Conservation (phyloP, 2,329 filamentous ascomycete species). For the Cylindrodendrum hubeiense region DNA sequence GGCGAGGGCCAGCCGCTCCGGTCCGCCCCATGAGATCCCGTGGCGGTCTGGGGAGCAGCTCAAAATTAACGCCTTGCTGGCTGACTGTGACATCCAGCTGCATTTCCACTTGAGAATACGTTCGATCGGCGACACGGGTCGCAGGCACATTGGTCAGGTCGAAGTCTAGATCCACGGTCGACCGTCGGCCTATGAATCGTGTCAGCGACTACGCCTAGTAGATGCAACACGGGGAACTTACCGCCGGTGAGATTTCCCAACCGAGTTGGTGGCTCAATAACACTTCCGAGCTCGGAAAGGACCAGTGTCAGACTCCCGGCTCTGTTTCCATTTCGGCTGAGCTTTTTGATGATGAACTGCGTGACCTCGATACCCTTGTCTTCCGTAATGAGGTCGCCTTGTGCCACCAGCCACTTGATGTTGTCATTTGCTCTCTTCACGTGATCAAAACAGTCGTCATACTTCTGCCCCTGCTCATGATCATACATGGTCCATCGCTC, state of each 20-base stretch:
- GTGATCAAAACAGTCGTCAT: constrained; percentile 14
- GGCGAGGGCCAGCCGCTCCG: background rate
- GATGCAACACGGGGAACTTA: background rate
- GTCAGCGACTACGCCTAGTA: background rate
- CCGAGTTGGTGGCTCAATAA: background rate
- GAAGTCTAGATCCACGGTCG: constrained; percentile 7
- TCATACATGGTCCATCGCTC: constrained; percentile 16
- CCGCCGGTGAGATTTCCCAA: background rate
- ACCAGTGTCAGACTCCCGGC: constrained; percentile 11
- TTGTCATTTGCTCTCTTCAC: constrained; percentile 11
- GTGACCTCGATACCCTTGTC: constrained; percentile 6
- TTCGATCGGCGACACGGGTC: background rate
- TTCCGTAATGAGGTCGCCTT: constrained; percentile 25
- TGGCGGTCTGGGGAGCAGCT: constrained; percentile 8
- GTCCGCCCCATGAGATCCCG: background rate
- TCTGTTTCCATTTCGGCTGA: constrained; percentile 7
- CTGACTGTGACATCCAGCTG: constrained; percentile 19
- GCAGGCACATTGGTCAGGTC: background rate
- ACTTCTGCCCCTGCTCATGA: constrained; percentile 10
- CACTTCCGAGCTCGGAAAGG: constrained; percentile 5
- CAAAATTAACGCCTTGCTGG: constrained; percentile 4
- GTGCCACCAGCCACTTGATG: constrained; percentile 31
- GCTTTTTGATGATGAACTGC: constrained; percentile 13
- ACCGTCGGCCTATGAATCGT: background rate
- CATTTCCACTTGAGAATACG: constrained; percentile 21